phyloP scores from a whole-genome alignment of 495 filamentous ascomycete genomes.

The Penicillium paradoxum region DNA sequence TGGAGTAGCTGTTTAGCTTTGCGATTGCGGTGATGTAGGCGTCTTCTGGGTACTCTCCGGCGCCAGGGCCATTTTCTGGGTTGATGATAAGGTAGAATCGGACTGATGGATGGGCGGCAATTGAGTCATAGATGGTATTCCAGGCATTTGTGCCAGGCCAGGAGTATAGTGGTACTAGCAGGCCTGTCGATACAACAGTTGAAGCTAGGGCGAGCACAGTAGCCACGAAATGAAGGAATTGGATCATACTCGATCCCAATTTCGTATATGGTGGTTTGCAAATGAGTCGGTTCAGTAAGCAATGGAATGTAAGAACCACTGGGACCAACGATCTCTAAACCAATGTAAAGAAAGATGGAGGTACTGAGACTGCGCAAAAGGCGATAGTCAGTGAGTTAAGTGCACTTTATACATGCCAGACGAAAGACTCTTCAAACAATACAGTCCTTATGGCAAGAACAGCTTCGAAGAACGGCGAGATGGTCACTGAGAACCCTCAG shows the following conservation, averaged over 20 bases:
- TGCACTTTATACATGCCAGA: neutral
- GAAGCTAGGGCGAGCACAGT: slow-evolving; percentile 11
- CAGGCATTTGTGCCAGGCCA: slow-evolving; percentile 45
- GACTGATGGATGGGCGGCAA: slow-evolving; percentile 30
- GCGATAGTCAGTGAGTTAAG: neutral
- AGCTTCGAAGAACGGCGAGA: no score
- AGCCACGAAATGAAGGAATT: slow-evolving; percentile 6
- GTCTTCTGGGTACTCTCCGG: slow-evolving; percentile 22
- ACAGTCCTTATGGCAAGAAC: neutral
- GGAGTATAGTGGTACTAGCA: slow-evolving; percentile 48
- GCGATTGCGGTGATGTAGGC: slow-evolving; percentile 31
- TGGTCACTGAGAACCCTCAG: no score
- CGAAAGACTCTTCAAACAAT: neutral
- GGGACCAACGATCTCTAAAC: neutral
- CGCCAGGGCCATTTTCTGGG: slow-evolving; percentile 43
- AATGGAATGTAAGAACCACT: neutral
- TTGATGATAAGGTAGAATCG: slow-evolving; percentile 44
- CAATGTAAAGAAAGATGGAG: neutral
- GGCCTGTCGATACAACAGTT: slow-evolving; percentile 19
- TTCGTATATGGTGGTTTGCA: neutral
- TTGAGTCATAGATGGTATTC: slow-evolving; percentile 34
- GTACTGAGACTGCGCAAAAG: neutral
- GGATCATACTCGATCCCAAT: slow-evolving; percentile 8
- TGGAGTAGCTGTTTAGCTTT: slow-evolving; percentile 37
- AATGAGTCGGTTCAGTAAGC: neutral